Base-by-base conservation (phyloP, 2,329 filamentous ascomycete species). In the Alternaria angustiovoidea region DNA sequence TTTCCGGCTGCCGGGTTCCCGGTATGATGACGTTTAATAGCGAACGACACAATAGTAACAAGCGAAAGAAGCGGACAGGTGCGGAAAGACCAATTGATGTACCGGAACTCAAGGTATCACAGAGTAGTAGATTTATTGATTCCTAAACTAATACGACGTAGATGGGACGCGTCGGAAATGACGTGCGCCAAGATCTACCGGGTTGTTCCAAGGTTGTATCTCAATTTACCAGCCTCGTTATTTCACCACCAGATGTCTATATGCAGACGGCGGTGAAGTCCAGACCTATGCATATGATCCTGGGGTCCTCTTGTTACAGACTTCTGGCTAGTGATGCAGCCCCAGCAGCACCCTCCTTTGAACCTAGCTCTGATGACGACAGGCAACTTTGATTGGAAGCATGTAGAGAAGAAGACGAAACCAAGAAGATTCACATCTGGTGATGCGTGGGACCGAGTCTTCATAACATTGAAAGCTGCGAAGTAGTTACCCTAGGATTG, bases 171-270 rank as follows among this genome's bases (percentile, higher is more conserved):
- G 41, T 20, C 26, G 43, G 47, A 22, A 24, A 61, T 63, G 61
- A 63, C 61, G 61, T 63, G 51, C 41, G 61, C 61, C 61, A 63
- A 63, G 59, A 26, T 41, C 2, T 39, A 32, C 34, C 9, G 41
- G 61, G 49, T 14, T 39, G 22, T 62, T 64, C 44, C 62, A 62
- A 64, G 62, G 59, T 60, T 57, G 52, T 42, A 24, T 63, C 38
- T 28, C 7, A 26, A 32, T 38, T 2, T 55, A 32, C 57, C 51
- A 56, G 44, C 57, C 51, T 51, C 52, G 47, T 39, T 18, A 18
- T 32, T 43, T 32, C 43, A 18, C 46, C 32, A 49, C 46, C 30
- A 36, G 5, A n/a, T 26, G 34, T 49, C 14, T 24, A 14, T 34
- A 12, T n/a, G 20, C 30, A 36, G 30, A 11, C 46, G 12, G 46